A percentile compares a stretch with the other conserved stretches of the same genome.
Evolutionary conservation across 768 basidiomycete species (phyloP).

Genomic region (Candolleomyces eurysporus): DNA sequence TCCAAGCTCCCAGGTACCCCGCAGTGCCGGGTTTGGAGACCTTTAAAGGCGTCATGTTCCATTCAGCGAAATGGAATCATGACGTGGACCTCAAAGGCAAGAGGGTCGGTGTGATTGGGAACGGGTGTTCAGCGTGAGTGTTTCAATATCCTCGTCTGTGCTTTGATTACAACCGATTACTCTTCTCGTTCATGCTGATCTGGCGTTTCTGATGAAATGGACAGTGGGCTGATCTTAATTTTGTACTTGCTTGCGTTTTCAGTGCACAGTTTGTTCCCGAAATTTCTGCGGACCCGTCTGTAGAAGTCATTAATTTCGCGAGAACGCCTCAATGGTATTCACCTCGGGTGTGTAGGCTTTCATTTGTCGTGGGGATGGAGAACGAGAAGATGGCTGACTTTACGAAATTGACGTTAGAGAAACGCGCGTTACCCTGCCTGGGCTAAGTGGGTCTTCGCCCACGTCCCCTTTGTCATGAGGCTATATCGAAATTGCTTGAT

Average conservation of each 20-base stretch:
- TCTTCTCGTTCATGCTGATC: not conserved
- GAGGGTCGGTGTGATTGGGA: constrained; percentile 59
- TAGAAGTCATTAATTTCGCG: constrained; percentile 55
- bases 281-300: constrained; percentile 47
- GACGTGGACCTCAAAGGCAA: constrained; percentile 51
- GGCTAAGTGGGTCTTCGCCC: constrained; percentile 52
- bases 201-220: not conserved
- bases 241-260: constrained; percentile 2
- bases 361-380: not conserved
- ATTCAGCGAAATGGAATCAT: constrained; percentile 56
- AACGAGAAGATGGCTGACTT: not conserved
- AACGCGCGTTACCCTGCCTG: constrained; percentile 41
- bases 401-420: constrained; percentile 19
- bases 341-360: constrained; percentile 41
- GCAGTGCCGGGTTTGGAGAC: constrained; percentile 39
- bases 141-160: not conserved
- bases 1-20: constrained; percentile 45
- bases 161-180: not conserved
- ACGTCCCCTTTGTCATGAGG: constrained; percentile 50
- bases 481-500: constrained; percentile 47
- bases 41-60: constrained; percentile 52
- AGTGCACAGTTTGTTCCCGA: constrained; percentile 62
- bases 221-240: constrained; percentile 2
- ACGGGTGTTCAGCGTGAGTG: constrained; percentile 58
- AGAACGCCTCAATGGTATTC: constrained; percentile 60